A percentile compares a stretch with the other conserved stretches of the same genome.
phyloP scores from a whole-genome alignment of 345 rosid species.

The Bruguiera gymnorhiza region DNA sequence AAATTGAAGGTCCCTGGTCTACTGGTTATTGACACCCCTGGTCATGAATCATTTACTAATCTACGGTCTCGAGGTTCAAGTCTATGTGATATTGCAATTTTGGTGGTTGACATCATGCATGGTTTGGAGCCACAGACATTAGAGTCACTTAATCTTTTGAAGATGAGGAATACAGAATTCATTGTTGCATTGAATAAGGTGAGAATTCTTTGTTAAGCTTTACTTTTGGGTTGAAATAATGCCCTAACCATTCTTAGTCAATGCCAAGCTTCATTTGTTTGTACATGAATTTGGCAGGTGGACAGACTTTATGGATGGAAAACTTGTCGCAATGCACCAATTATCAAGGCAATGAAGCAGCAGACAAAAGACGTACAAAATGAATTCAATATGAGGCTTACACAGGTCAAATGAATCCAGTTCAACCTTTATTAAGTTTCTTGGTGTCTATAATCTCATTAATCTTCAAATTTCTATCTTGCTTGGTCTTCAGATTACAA shows the following conservation, averaged over 20 bases:
- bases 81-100: conserved; percentile 89
- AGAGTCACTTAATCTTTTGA: conserved; percentile 85
- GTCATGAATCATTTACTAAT: conserved; percentile 87
- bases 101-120: conserved; percentile 96
- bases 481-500: conserved; percentile 47
- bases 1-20: conserved; percentile 91
- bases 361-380: conserved; percentile 61
- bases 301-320: conserved; percentile 95
- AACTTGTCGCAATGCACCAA: conserved; percentile 69
- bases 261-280: conserved; percentile 1
- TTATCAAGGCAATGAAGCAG: conserved; percentile 58
- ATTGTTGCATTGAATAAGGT: conserved; percentile 96
- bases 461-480: not conserved
- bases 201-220: conserved; percentile 5
- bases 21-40: conserved; percentile 96
- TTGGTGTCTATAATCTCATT: not conserved
- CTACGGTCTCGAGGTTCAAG: conserved; percentile 90
- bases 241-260: conserved; percentile 4
- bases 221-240: not conserved
- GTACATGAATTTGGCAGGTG: conserved; percentile 46
- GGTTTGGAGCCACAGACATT: conserved; percentile 93
- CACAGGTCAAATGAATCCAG: conserved; percentile 33
- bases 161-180: conserved; percentile 78
- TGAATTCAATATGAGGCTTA: conserved; percentile 72
- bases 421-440: too few species aligned